Evolutionary conservation across 305 asterid genomes (phyloP), one percentile per base, ranked within the genome.

Genomic region (Vinca major): DNA sequence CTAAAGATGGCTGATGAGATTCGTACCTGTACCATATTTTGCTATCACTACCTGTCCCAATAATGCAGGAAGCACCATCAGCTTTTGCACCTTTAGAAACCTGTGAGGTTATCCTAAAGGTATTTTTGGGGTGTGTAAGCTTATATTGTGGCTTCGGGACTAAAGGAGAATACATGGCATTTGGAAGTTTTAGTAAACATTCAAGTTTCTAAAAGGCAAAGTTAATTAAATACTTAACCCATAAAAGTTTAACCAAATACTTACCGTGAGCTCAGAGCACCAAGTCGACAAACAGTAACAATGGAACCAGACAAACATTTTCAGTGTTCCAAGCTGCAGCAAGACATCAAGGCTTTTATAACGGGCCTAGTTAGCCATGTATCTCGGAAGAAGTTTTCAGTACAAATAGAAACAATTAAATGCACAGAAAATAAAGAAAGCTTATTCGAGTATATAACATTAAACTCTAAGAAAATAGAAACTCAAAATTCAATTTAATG

Each of bases 251-350:
- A 53, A 51, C 57, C 68, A 70, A 71, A 60, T 54, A 87, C 94
- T 89, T 79, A 93, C 96, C 73, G 96, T 96, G 91, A 96, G 50
- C 97, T 96, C 71, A 89, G 62, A 45, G 95, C 86, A 74, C 96
- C 14, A 93, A 45, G 11, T 90, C 69, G 97, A 79, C 88, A 91
- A 67, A 93, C 40, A 78, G 96, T 96, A 82, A 93, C 96, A 69
- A 8, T 7, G 49, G 97, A 91, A 63, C 97, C 96, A 89, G 72
- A 82, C 91, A 97, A 54, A 91, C 97, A 77, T 86, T 91, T 44
- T 96, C 97, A 8, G 49, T 87, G 79, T 91, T 91, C 96, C 97
- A 89, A 82, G 33, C 33, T 26, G 33, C 33, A 26, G 33, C 33
- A 26, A 26, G 33, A 26, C 33, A 26, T 26, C 33, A 41, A 41